Evolutionary conservation across 768 basidiomycete genomes (phyloP), one percentile per base, ranked within the genome.

Genomic region (Rhodotorula taiwanensis): DNA sequence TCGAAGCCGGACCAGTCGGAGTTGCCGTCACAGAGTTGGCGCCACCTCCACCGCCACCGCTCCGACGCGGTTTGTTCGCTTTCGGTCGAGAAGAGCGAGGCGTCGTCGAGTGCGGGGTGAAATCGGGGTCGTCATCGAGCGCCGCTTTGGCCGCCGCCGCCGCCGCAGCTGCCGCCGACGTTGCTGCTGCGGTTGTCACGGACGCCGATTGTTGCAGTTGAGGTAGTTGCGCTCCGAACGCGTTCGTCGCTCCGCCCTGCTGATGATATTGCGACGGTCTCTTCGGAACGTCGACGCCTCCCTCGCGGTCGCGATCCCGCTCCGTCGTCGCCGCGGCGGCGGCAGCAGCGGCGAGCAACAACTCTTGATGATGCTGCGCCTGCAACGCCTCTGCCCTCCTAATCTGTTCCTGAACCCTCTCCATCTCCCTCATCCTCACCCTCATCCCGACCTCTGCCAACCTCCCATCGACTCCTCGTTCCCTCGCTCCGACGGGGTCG

Each of bases 381-480:
- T 53, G 33, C 52, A 39, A n/a, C 18, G n/a, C 36, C 48, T 64
- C 63, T 9, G 58, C 58, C 31, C 58, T 18, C 23, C 47, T 41
- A 7, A 52, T 52, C 25, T 44, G 45, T 25, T 60, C 59, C 56
- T 36, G 45, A 13, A 45, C 55, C 21, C 60, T 39, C 57, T 64
- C 67, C 50, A 56, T 59, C 54, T 62, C 63, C 28, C 64, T 30
- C 58, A 65, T 58, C 34, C 67, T 25, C 60, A 77, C 69, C 67
- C 80, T 75, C 66, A 75, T 77, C 55, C 78, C 66, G 69, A 76
- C 78, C 54, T 78, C 77, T 27, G 82, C 83, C 49, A 78, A 72
- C 42, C 82, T 80, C 55, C 75, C 76, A 68, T 83, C 80, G 25
- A 82, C 80, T 18, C 76, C 70, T 3, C 80, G 67, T 49, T 34